Base-by-base conservation (phyloP, 805 yeast genomes). In the Saccharomyces eubayanus region DNA sequence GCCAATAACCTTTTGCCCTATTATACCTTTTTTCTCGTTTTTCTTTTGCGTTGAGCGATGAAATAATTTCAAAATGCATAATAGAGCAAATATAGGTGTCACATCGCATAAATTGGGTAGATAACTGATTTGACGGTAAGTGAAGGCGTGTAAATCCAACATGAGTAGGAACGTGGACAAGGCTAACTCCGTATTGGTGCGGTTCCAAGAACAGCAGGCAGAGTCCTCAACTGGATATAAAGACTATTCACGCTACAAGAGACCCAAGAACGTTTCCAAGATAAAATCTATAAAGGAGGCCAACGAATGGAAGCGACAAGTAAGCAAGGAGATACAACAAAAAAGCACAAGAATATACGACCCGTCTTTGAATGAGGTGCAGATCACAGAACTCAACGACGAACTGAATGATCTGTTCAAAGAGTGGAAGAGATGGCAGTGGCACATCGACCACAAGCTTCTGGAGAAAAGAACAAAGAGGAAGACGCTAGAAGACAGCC, bases 111-210 rank as follows among this genome's bases (percentile, higher is more conserved):
- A 3, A 24, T 24, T 24, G 24, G 8, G 8, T 36, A 14, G 21
- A 21, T 8, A 16, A 36, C 21, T 6, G 24, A 16, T 36, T 24
- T 24, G 3, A 3, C 43, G 20, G 24, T 16, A 6, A 16, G 10
- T 16, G 9, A 16, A 8, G 1, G 12, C 43, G 24, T 36, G 24
- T 36, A 12, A 8, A 9, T 36, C 20, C 11, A 6, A 36, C 16
- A 87, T 88, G 96, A 85, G 94, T 31, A 72, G 94, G 56, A 87
- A 87, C 64, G 77, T 78, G 36, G 95, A 89, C 61, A 86, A 84
- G 62, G 84, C 92, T 4, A 87, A 85, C 65, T 80, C 90, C 0
- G 77, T 84, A 51, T 77, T 88, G 53, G 81, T 80, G 59, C 73
- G 89, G 49, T 83, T 76, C 63, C 84, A 85, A 51, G 84, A 80